Percentiles rank a stretch among this genome's conserved stretches.
These are phyloP conservation scores for Candida tetrigidarum DNA, from an alignment of 1,139 yeast species.

Conservation along the genomic window DNA sequence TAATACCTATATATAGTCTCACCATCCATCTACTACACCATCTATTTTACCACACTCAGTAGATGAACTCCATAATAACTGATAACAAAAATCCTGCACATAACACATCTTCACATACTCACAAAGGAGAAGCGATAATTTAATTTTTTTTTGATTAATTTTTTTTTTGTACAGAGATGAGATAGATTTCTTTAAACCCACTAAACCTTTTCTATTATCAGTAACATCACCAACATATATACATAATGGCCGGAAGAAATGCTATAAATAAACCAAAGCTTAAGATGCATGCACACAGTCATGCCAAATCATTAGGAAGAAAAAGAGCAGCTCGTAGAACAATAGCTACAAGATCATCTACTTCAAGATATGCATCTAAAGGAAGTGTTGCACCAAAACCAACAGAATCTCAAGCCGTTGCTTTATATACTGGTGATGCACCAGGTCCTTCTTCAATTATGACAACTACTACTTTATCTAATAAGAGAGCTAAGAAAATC, in stretches of 20 bases:
- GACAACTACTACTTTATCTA: constrained; percentile 68
- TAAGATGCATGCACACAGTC: constrained; percentile 57
- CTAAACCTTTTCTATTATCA: too few relatives aligned
- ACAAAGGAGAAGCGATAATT: neutral
- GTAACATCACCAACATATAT: neutral
- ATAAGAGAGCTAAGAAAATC: constrained; percentile 80
- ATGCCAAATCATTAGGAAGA: constrained; percentile 55
- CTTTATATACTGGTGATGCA: constrained; percentile 56
- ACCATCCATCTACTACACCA: too few relatives aligned
- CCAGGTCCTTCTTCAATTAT: constrained; percentile 42
- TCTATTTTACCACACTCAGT: too few relatives aligned
- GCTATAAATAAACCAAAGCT: constrained; percentile 80
- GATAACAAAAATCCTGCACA: neutral
- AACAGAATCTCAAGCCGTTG: constrained; percentile 63
- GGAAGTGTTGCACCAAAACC: constrained; percentile 42
- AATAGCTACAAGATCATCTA: constrained; percentile 50
- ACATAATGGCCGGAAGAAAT: constrained; percentile 77
- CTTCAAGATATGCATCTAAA: constrained; percentile 43
- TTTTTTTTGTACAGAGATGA: constrained; percentile 1
- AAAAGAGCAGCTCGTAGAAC: constrained; percentile 60
- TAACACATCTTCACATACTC: too few relatives aligned
- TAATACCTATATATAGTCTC: too few relatives aligned
- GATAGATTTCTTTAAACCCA: neutral
- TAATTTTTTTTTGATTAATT: neutral
- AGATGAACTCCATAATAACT: too few relatives aligned